A percentile compares a stretch with the other conserved stretches of the same genome.
Evolutionary conservation across 768 basidiomycete species (phyloP).

Genomic region (Amyloporia xantha): DNA sequence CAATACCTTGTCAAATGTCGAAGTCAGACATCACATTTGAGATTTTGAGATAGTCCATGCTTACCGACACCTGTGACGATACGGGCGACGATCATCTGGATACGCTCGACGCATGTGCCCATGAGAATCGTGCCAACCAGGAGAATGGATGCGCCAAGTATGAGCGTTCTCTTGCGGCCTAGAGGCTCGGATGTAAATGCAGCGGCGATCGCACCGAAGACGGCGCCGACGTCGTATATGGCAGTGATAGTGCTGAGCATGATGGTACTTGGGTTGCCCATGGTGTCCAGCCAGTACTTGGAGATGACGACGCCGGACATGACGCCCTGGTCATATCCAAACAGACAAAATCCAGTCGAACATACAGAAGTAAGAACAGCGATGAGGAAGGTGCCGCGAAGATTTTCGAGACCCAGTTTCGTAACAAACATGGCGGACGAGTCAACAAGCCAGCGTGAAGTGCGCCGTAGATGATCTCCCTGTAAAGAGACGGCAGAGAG

Average conservation of each 20-base stretch:
- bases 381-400: constrained; percentile 4
- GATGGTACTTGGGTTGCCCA: constrained; percentile 8
- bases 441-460: neutral
- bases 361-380: constrained; percentile 17
- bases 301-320: constrained; percentile 34
- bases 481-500: neutral
- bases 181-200: constrained; percentile 5
- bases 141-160: constrained; percentile 2
- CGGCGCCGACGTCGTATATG: constrained; percentile 7
- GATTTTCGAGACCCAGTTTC: neutral
- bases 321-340: constrained; percentile 35
- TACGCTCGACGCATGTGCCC: constrained; percentile 4
- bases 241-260: constrained; percentile 11
- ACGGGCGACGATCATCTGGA: constrained; percentile 8
- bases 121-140: constrained; percentile 6
- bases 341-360: constrained; percentile 33
- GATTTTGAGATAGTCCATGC: neutral
- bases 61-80: constrained; percentile 6
- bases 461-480: no score
- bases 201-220: constrained; percentile 4
- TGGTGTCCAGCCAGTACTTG: constrained; percentile 3
- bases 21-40: neutral
- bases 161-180: constrained; percentile 6
- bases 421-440: neutral
- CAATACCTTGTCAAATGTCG: constrained; percentile 3